phyloP scores from a whole-genome alignment of 179 eudicot genomes.

The Spergularia azorica region DNA sequence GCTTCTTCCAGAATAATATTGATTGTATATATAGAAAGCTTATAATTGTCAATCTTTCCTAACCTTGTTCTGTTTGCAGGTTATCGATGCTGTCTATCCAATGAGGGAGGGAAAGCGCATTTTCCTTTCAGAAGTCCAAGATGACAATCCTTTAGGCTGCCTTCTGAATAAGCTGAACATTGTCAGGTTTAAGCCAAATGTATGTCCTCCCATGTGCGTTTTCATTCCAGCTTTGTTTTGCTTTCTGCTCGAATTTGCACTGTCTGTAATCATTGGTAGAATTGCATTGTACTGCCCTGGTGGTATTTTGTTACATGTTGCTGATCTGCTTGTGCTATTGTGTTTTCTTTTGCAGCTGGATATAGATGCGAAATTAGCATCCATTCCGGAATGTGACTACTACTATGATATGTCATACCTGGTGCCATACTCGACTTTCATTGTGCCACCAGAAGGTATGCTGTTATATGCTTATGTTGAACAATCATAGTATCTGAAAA shows the following conservation, averaged over 20 bases:
- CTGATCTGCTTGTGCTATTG: not conserved
- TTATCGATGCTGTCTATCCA: slow-evolving; percentile 28
- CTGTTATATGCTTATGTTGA: not conserved
- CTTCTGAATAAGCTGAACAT: slow-evolving; percentile 57
- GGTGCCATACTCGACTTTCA: slow-evolving; percentile 38
- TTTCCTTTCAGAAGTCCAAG: slow-evolving; percentile 65
- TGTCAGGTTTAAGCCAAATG: slow-evolving; percentile 43
- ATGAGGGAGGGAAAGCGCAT: slow-evolving; percentile 47
- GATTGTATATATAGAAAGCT: too few relatives aligned
- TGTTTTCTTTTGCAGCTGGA: slow-evolving; percentile 40
- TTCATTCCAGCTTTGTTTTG: not conserved
- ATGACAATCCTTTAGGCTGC: slow-evolving; percentile 79
- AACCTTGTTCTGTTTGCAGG: slow-evolving; percentile 19
- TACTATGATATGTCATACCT: slow-evolving; percentile 54
- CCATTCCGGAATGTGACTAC: slow-evolving; percentile 51
- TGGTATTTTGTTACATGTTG: not conserved
- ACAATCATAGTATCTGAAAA: not conserved
- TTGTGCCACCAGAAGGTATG: slow-evolving; percentile 42
- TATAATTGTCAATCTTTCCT: too few relatives aligned
- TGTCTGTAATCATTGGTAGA: not conserved
- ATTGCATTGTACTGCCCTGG: too few relatives aligned
- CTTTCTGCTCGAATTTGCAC: not conserved
- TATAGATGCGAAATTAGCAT: slow-evolving; percentile 20
- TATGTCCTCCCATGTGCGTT: slow-evolving; percentile 16
- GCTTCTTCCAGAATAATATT: not conserved